Conservation (phyloP, 306 rosid species). For the Quercus agrifolia region DNA sequence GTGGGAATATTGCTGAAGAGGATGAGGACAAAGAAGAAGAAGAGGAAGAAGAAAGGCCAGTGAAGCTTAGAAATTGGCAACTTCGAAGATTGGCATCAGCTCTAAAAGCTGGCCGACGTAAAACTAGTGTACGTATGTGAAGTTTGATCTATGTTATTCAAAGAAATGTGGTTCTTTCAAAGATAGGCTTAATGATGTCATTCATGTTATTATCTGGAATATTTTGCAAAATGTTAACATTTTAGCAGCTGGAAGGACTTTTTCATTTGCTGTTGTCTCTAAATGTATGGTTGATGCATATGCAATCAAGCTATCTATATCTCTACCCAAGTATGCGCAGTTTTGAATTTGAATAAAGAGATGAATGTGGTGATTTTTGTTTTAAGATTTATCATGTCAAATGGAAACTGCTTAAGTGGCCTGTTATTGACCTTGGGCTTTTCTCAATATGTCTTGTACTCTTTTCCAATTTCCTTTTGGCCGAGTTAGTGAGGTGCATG, state of each 20-base stretch:
- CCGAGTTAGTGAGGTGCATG: background rate
- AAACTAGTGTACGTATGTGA: slow-evolving; percentile 59
- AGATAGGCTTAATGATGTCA: background rate
- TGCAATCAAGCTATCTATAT: background rate
- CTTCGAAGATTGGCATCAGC: slow-evolving; percentile 71
- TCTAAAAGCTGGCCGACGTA: slow-evolving; percentile 77
- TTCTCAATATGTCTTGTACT: background rate
- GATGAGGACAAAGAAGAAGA: slow-evolving; percentile 5
- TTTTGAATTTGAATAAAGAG: background rate
- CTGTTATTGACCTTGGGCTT: background rate
- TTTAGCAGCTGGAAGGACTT: too few relatives aligned
- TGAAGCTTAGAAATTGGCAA: slow-evolving; percentile 80
- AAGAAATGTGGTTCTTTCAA: background rate
- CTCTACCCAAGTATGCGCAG: background rate
- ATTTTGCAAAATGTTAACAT: too few relatives aligned
- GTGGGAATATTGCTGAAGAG: slow-evolving; percentile 7
- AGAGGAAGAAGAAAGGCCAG: slow-evolving; percentile 28
- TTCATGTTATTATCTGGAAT: background rate
- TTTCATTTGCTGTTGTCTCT: too few relatives aligned
- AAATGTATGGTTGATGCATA: background rate
- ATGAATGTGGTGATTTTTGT: background rate
- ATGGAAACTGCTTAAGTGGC: background rate
- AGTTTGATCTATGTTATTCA: background rate
- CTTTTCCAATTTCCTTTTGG: background rate
- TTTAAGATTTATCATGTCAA: background rate